Base-by-base conservation (phyloP, 2,329 filamentous ascomycete species). In the Talaromyces pinophilus region DNA sequence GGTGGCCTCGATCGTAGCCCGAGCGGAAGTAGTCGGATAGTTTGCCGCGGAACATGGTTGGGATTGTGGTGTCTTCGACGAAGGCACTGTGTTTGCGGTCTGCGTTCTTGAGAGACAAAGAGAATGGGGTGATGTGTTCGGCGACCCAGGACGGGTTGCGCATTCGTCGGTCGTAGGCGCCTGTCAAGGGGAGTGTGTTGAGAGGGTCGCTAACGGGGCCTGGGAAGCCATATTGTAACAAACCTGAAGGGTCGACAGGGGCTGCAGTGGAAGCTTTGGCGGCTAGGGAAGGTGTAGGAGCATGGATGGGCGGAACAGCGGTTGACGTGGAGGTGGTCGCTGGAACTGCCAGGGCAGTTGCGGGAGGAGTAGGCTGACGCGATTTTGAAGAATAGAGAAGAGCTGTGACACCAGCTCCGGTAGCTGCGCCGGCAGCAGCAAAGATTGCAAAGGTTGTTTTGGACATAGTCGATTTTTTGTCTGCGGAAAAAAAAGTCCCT, bases 1-100 rank as follows among this genome's bases (percentile, higher is more conserved):
- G 95, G 81, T 99, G 95, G 68, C 95, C 95, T 44, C 95, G 88
- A 79, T 99, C 95, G 79, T 96, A 99, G 73, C 95, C 95, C 46
- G 90, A 93, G 71, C 94, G 91, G 83, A 90, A 93, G 83, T 99
- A 99, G 83, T 99, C 95, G 78, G 92, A 90, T 66, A 99, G 85
- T 78, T 90, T 90, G 67, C 92, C 95, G 69, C 93, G 90, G 84
- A 97, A 99, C 80, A 91, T 89, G 62, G 90, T 85, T 0, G 95
- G 95, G 64, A 99, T 90, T 28, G 80, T 79, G 2, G 84, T 78
- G 79, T 99, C 95, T 80, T 99, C 94, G 71, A 88, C 79, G 78
- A 99, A 99, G 68, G 81, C 81, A 77, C 89, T 93, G 84, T 94
- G 84, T 78, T 92, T 91, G 74, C 95, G 89, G 81, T 98, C 93